Evolutionary conservation across 2,329 filamentous ascomycete species (phyloP), one percentile per base, ranked within the genome.

Genomic region (Aspergillus tanneri): DNA sequence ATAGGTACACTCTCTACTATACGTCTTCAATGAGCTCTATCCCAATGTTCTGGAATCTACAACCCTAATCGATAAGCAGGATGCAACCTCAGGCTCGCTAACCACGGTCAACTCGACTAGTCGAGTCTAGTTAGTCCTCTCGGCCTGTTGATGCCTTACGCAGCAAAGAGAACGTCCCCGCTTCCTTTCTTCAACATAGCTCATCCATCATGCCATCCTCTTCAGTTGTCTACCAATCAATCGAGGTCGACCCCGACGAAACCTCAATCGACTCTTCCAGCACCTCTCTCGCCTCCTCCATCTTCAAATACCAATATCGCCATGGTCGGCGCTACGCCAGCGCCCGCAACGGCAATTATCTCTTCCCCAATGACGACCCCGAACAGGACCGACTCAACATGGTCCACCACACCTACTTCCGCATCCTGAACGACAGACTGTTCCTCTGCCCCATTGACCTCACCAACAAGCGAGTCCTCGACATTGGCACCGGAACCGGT

Each of bases 401-500:
- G 11, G 58, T 68, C n/a, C 64, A 70, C 44, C 63, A 66, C 21
- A 56, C 72, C 45, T 64, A 66, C 41, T 68, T 65, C 18, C 66
- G 72, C 6, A 56, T 64, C 0, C 50, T 74, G 14, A 63, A 65
- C 19, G 62, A 68, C 10, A 58, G 62, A 12, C 65, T 74, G 1
- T 64, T 59, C 39, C 59, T 68, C 12, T 70, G 72, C 3, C 72
- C 72, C 2, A 53, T 73, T 16, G 43, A 48, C n/a, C 38, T 55
- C 6, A 50, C 61, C 5, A 52, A 63, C 5, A 63, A 61, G 21
- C 57, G 61, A 3, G 61, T 65, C 8, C 58, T 74, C 8, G 71
- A 73, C 52, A 72, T 66, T 28, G 72, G 50, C 62, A 73, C 72
- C 46, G 71, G 52, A 53, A 74, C 57, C 2, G 62, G 63, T 2